Base-by-base conservation (phyloP, 441 rosid genomes). In the Eutrema salsugineum region DNA sequence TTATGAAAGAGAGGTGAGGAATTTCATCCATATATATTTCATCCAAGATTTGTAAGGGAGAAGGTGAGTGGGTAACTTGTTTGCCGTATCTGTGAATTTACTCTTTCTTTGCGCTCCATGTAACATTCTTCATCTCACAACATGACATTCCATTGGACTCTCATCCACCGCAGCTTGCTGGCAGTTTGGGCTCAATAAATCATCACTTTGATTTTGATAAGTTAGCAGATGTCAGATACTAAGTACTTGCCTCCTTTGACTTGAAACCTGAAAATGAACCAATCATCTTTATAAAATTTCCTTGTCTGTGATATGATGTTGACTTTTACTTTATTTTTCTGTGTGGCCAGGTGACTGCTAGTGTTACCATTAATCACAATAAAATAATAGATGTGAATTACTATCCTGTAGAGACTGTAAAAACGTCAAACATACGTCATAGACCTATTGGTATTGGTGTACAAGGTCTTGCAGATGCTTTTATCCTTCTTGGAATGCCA, bases 381-480 rank as follows among this genome's bases (percentile, higher is more conserved):
- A 90, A 79, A 79, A 86, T 90, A 35, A 92, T 88, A 39, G 89
- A 92, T 82, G 87, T 87, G 28, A 92, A 88, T 72, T 86, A 82
- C 82, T 92, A 88, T 72, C 97, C 97, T 48, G 89, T 82, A 73
- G 97, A 90, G 75, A 83, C 79, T 71, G 93, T 96, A 51, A 83
- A 47, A 76, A 87, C 78, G 51, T 92, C 97, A 44, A 92, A 90
- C 72, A 33, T 79, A 22, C 77, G 83, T 48, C 96, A 92, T n/a
- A 88, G 93, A 48, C 93, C 98, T 11, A 86, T 93, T 68, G 97
- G 98, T 63, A 89, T 87, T 62, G 95, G 97, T 36, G 95, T 93
- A 53, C 95, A 88, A 82, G 98, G 98, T 77, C 97, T 90, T 42
- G 97, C 94, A 42, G 97, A 93, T 73, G 74, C 92, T 14, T 90